phyloP scores from a whole-genome alignment of 2,329 filamentous ascomycete species.

The Phialophora tarda region DNA sequence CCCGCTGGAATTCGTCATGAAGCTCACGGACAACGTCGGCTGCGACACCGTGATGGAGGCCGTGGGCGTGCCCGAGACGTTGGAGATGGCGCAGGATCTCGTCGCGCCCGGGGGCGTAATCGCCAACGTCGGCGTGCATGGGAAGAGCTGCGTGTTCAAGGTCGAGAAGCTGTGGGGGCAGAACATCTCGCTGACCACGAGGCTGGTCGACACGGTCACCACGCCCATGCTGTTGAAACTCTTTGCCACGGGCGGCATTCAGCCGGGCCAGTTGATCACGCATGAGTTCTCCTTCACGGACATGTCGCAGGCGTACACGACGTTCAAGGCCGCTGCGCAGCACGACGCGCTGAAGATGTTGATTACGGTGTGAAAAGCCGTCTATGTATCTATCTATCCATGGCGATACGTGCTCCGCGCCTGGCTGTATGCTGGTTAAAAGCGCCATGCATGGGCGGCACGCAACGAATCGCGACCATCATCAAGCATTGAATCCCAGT shows the following conservation, averaged over 20 bases:
- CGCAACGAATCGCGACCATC: neutral
- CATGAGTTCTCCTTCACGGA: conserved; percentile 51
- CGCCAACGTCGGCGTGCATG: conserved; percentile 65
- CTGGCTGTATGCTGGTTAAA: neutral
- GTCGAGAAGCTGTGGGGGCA: conserved; percentile 61
- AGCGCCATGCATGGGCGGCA: conserved; percentile 2
- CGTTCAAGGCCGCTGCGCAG: conserved; percentile 51
- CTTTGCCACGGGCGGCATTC: conserved; percentile 50
- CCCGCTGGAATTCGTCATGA: conserved; percentile 49
- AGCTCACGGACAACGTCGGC: conserved; percentile 57
- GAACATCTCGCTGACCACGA: conserved; percentile 60
- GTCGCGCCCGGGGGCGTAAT: conserved; percentile 60
- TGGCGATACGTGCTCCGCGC: neutral
- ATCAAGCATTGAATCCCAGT: conserved; percentile 63
- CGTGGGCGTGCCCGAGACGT: conserved; percentile 61
- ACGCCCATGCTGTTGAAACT: conserved; percentile 59
- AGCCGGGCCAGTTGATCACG: conserved; percentile 54
- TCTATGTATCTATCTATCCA: neutral
- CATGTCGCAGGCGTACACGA: conserved; percentile 55
- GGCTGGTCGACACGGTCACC: conserved; percentile 56
- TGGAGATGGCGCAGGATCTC: conserved; percentile 60
- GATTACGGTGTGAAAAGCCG: conserved; percentile 39
- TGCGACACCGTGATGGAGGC: conserved; percentile 65
- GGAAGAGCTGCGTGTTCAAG: conserved; percentile 58
- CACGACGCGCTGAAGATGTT: conserved; percentile 54